Evolutionary conservation across 2,329 filamentous ascomycete genomes (phyloP), one percentile per base, ranked within the genome.

Genomic region (Aspergillus sp.): DNA sequence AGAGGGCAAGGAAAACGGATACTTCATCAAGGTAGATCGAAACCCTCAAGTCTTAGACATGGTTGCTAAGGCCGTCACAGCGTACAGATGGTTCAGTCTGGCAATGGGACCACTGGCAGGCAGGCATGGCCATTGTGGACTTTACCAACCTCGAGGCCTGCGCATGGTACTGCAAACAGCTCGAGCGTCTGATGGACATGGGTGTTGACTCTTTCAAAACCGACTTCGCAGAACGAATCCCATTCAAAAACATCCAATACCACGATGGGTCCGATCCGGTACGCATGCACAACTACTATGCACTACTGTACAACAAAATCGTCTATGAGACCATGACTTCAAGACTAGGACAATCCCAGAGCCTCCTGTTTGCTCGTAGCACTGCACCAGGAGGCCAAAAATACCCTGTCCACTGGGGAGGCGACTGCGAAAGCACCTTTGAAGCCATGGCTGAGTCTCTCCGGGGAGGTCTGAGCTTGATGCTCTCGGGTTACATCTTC

Each of bases 41-140:
- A 2, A 19, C 19, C 19, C 19, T 19, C 19, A 19, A 19, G 4
- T 19, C 4, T 19, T 19, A 19, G 19, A 19, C 19, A 19, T 19
- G 19, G 19, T 19, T 19, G 19, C 19, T 19, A 19, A 19, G 19
- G 19, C 19, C 19, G 29, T 46, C 11, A 7, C 37, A 64, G 69
- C 78, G 83, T 27, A 79, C 76, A 50, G 79, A 87, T 55, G 83
- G 82, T 9, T 81, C 85, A 48, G 68, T 88, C 19, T 88, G 81
- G 79, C 85, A 88, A 64, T 87, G 83, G 82, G 85, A 88, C 55
- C 66, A 85, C 34, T 88, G 85, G 85, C 85, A 88, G 60, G 83
- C 83, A 2, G 85, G 85, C 31, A 88, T 88, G 85, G 84, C 78
- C 4, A 69, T 88, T 2, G 72, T 88, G 10, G 85, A 88, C 57